Conservation (phyloP, 257 asterid genomes). For the Solanum chmielewskii region DNA sequence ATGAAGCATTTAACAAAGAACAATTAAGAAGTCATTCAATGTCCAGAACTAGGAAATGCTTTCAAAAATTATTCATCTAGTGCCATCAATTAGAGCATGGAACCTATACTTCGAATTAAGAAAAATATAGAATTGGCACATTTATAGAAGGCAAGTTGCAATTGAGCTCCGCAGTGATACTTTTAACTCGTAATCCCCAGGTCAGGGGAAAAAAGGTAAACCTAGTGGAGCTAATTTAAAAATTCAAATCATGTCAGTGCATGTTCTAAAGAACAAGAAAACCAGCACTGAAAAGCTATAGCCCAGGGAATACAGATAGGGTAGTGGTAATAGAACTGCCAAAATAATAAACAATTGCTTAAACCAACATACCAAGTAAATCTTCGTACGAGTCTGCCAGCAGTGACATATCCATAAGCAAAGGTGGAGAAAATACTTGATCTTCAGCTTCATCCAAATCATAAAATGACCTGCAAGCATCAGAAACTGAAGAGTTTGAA, state of each 20-base stretch:
- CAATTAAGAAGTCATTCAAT: background rate
- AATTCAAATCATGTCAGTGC: background rate
- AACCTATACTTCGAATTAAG: background rate
- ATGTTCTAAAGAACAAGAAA: background rate
- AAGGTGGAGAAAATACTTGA: conserved; percentile 93
- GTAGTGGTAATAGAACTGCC: background rate
- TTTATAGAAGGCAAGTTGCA: background rate
- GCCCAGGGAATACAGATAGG: background rate
- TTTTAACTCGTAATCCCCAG: background rate
- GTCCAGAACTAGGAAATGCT: background rate
- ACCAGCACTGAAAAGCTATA: background rate
- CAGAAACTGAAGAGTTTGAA: conserved; percentile 70
- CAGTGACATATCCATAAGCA: conserved; percentile 69
- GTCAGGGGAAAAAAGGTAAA: background rate
- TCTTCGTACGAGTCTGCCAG: conserved; percentile 81
- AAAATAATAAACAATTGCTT: background rate
- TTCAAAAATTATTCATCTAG: background rate
- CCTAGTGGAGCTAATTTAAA: background rate
- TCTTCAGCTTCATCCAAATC: conserved; percentile 67
- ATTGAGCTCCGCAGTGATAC: background rate
- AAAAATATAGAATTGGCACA: background rate
- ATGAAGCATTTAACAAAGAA: background rate
- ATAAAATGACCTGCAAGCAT: conserved; percentile 63
- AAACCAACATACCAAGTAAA: conserved; percentile 67
- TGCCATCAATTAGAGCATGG: background rate